A percentile compares a stretch with the other conserved stretches of the same genome.
These are phyloP conservation scores for Tolypocladium inflatum DNA, from an alignment of 2,329 filamentous ascomycete genomes.

Conservation along the genomic window DNA sequence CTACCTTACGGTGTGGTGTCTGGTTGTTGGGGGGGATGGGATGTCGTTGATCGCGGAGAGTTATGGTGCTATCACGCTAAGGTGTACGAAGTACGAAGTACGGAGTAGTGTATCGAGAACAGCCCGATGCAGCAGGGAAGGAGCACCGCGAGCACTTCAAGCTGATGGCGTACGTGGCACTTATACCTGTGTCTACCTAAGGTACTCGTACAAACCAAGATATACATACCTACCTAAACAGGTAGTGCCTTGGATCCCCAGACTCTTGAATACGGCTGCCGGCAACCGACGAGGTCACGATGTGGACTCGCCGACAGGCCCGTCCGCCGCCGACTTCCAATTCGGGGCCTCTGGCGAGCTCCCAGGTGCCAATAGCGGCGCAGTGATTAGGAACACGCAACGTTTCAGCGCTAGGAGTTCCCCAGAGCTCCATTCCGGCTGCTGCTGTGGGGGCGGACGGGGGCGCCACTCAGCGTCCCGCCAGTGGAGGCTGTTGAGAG, in stretches of 20 bases:
- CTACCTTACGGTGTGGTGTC: background rate
- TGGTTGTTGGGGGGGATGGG: background rate
- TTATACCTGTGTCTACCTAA: too few species aligned
- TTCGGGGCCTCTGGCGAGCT: background rate
- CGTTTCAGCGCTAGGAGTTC: slow-evolving; percentile 15
- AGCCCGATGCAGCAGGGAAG: background rate
- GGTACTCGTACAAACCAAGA: too few species aligned
- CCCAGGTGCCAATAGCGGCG: slow-evolving; percentile 4
- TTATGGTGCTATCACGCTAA: background rate
- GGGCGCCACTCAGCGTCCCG: background rate
- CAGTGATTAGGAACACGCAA: slow-evolving; percentile 12
- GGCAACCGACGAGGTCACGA: background rate
- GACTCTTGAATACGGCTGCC: too few species aligned
- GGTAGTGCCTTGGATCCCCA: too few species aligned
- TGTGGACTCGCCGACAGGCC: background rate
- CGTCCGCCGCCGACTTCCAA: background rate
- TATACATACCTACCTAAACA: too few species aligned
- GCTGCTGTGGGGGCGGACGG: background rate
- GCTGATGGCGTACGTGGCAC: background rate
- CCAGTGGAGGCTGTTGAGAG: too few species aligned
- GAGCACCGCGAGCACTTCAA: background rate
- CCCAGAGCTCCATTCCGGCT: background rate
- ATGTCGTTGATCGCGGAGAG: background rate
- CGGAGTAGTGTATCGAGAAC: background rate
- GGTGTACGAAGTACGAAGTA: too few species aligned